Evolutionary conservation across 2,329 filamentous ascomycete species (phyloP).

Genomic region (Colletotrichum chrysophilum): DNA sequence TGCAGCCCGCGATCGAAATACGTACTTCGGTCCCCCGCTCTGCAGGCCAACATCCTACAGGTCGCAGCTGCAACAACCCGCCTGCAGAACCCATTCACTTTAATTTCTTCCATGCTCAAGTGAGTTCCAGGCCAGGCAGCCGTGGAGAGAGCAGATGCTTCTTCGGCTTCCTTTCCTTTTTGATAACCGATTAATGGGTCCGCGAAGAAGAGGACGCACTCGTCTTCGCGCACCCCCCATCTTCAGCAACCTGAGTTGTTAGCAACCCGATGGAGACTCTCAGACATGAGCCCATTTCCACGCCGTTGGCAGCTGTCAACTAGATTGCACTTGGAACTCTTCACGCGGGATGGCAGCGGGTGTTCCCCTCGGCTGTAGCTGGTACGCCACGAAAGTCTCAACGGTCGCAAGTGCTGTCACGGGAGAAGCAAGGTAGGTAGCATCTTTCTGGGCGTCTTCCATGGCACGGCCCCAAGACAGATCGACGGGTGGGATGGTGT

Average conservation of each 20-base stretch:
- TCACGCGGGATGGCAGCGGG: neutral
- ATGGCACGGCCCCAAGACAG: neutral
- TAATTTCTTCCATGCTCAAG: neutral
- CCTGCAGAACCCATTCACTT: neutral
- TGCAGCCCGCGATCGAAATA: slow-evolving; percentile 3
- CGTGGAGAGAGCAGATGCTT: neutral
- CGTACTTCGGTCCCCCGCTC: neutral
- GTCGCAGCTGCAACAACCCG: neutral
- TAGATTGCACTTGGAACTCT: neutral
- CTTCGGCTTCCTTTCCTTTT: slow-evolving; percentile 5
- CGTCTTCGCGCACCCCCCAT: neutral
- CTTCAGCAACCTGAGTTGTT: neutral
- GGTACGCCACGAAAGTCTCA: neutral
- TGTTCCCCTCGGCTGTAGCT: neutral
- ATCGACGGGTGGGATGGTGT: neutral
- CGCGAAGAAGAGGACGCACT: neutral
- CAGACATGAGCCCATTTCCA: neutral
- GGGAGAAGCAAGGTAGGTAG: neutral
- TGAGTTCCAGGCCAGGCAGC: neutral
- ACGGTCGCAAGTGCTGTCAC: neutral
- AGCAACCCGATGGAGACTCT: neutral
- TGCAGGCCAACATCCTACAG: neutral
- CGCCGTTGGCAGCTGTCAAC: neutral
- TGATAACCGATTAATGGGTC: neutral
- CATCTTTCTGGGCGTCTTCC: neutral